phyloP scores from a whole-genome alignment of 2,329 filamentous ascomycete species.

The Volutella citrinella region DNA sequence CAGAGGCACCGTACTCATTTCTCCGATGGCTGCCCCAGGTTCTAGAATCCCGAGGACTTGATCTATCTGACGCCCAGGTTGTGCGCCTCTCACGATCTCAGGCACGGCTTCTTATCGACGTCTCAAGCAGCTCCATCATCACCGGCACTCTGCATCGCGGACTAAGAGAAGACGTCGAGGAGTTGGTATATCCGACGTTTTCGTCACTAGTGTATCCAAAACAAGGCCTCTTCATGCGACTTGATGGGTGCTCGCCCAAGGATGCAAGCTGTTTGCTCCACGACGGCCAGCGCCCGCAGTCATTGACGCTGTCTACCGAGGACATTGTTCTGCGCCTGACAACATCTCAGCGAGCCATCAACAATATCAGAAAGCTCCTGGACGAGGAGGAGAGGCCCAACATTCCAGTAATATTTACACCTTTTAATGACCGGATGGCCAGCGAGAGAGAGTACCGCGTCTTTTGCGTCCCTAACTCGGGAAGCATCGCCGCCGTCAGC shows the following conservation, averaged over 20 bases:
- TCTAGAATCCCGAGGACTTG: conserved; percentile 29
- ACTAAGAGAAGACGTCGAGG: not conserved
- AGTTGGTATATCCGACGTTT: conserved; percentile 16
- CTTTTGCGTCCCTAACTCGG: conserved; percentile 36
- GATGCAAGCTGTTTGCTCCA: too few species aligned
- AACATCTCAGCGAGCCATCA: conserved; percentile 35
- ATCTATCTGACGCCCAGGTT: conserved; percentile 23
- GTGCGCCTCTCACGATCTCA: conserved; percentile 27
- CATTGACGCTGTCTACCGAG: conserved; percentile 25
- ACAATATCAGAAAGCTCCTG: conserved; percentile 29
- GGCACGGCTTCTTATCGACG: conserved; percentile 27
- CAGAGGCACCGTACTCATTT: conserved; percentile 37
- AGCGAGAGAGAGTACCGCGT: conserved; percentile 39
- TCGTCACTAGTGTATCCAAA: conserved; percentile 25
- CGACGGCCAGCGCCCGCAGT: conserved; percentile 10
- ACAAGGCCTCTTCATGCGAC: conserved; percentile 39
- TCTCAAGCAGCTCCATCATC: conserved; percentile 31
- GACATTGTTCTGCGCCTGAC: conserved; percentile 36
- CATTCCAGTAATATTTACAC: conserved; percentile 36
- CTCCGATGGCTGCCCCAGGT: conserved; percentile 41
- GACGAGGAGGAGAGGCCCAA: conserved; percentile 9
- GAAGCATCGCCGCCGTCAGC: conserved; percentile 34
- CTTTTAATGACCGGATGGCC: conserved; percentile 39
- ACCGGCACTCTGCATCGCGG: conserved; percentile 24
- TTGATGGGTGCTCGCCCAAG: conserved; percentile 42